phyloP scores from a whole-genome alignment of 2,329 filamentous ascomycete genomes.

The Trichoderma koningii region DNA sequence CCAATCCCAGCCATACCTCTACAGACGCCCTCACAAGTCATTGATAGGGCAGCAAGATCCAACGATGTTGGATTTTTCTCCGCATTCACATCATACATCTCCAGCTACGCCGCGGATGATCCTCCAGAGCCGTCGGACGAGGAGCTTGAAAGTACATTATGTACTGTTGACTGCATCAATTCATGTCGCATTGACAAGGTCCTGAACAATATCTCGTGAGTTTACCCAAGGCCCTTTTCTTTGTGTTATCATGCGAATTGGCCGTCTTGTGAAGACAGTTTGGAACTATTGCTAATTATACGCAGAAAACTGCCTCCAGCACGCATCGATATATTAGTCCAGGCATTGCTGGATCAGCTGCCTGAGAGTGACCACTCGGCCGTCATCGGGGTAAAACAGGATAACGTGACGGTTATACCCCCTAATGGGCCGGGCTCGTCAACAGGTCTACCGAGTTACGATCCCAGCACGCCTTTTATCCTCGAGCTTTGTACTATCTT shows the following conservation, averaged over 20 bases:
- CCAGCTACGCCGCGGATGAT: slow-evolving; percentile 97
- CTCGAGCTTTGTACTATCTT: slow-evolving; percentile 86
- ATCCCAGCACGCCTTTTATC: slow-evolving; percentile 85
- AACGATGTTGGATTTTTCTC: slow-evolving; percentile 87
- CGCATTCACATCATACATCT: slow-evolving; percentile 93
- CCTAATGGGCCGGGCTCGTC: slow-evolving; percentile 50
- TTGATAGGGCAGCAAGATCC: slow-evolving; percentile 79
- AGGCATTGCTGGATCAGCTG: slow-evolving; percentile 77
- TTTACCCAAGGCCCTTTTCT: background rate
- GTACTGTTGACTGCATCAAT: slow-evolving; percentile 90
- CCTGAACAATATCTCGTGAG: slow-evolving; percentile 78
- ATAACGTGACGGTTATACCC: slow-evolving; percentile 65
- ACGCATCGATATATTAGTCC: slow-evolving; percentile 49
- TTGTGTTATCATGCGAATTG: background rate
- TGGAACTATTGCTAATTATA: slow-evolving; percentile 4
- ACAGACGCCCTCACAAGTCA: slow-evolving; percentile 87
- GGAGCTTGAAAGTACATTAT: slow-evolving; percentile 92
- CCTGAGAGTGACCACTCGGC: slow-evolving; percentile 77
- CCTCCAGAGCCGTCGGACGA: slow-evolving; percentile 97
- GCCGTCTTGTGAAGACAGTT: background rate
- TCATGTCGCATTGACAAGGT: slow-evolving; percentile 83
- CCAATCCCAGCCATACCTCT: slow-evolving; percentile 81
- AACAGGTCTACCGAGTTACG: slow-evolving; percentile 64
- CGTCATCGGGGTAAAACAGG: slow-evolving; percentile 88
- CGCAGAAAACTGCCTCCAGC: slow-evolving; percentile 44